A percentile compares a stretch with the other conserved stretches of the same genome.
Conservation (phyloP, 2,329 filamentous ascomycete genomes). For the Ophiocordyceps camponoti-floridani region DNA sequence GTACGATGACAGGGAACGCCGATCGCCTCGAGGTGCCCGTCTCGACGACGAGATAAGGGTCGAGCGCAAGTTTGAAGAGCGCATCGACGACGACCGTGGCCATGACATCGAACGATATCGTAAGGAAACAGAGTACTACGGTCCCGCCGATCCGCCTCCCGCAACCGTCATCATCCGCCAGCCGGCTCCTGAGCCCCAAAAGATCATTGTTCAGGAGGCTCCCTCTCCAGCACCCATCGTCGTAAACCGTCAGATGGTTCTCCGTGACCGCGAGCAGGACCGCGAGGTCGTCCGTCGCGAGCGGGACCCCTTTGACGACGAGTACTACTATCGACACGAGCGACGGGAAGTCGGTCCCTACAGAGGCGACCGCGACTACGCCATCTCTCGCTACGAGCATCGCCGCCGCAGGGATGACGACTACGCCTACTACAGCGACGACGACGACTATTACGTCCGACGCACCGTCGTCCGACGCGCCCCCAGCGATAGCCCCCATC, state of each 20-base stretch:
- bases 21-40: constrained; percentile 17
- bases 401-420: constrained; percentile 20
- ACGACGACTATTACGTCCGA: constrained; percentile 30
- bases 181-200: constrained; percentile 34
- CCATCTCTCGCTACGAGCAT: constrained; percentile 18
- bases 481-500: constrained; percentile 28
- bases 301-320: constrained; percentile 23
- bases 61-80: constrained; percentile 34
- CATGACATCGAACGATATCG: constrained; percentile 40
- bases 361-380: constrained; percentile 14
- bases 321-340: constrained; percentile 33
- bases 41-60: constrained; percentile 34
- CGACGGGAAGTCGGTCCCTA: constrained; percentile 23
- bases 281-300: constrained; percentile 13
- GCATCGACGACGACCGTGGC: constrained; percentile 23
- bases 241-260: constrained; percentile 25
- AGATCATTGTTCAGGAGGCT: constrained; percentile 42
- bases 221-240: constrained; percentile 32
- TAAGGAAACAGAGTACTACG: constrained; percentile 45
- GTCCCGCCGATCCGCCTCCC: constrained; percentile 28
- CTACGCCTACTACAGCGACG: constrained; percentile 20
- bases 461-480: constrained; percentile 29
- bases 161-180: constrained; percentile 39
- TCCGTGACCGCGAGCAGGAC: constrained; percentile 23
- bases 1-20: constrained; percentile 27